A percentile compares a stretch with the other conserved stretches of the same genome.
phyloP scores from a whole-genome alignment of 495 filamentous ascomycete species.

The Podospora conica region DNA sequence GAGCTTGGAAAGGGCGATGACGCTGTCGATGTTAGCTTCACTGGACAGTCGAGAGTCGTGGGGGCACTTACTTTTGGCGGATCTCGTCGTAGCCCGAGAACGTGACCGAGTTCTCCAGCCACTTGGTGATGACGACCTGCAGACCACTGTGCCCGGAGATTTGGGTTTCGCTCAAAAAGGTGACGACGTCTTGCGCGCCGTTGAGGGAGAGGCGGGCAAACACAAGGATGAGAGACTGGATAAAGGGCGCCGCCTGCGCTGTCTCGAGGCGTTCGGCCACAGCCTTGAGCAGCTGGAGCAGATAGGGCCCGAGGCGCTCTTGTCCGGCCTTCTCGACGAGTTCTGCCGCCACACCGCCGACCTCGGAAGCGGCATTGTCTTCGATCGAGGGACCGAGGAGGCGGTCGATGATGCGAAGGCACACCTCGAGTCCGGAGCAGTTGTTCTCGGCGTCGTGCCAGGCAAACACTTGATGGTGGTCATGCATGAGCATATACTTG shows the following conservation, averaged over 20 bases:
- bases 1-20: conserved; percentile 84
- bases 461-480: conserved; percentile 75
- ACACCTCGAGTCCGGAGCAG: conserved; percentile 80
- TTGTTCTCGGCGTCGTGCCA: conserved; percentile 65
- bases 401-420: conserved; percentile 88
- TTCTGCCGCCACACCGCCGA: conserved; percentile 89
- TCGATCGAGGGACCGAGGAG: conserved; percentile 74
- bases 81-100: conserved; percentile 97
- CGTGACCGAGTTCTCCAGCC: conserved; percentile 92
- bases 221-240: conserved; percentile 84
- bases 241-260: conserved; percentile 76
- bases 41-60: neutral
- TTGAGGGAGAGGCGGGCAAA: conserved; percentile 84
- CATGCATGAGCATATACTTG: conserved; percentile 80
- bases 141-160: conserved; percentile 71
- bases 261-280: conserved; percentile 81
- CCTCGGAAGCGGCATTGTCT: conserved; percentile 89
- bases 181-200: conserved; percentile 81
- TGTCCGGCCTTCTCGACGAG: conserved; percentile 89
- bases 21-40: conserved; percentile 46
- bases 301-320: conserved; percentile 80
- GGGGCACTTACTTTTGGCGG: conserved; percentile 70
- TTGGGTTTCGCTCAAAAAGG: conserved; percentile 79
- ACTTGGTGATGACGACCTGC: conserved; percentile 83
- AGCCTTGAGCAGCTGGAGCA: conserved; percentile 81